Evolutionary conservation across 1,284 basidiomycete genomes (phyloP), one percentile per base, ranked within the genome.

Genomic region (Microbotryum scabiosae): DNA sequence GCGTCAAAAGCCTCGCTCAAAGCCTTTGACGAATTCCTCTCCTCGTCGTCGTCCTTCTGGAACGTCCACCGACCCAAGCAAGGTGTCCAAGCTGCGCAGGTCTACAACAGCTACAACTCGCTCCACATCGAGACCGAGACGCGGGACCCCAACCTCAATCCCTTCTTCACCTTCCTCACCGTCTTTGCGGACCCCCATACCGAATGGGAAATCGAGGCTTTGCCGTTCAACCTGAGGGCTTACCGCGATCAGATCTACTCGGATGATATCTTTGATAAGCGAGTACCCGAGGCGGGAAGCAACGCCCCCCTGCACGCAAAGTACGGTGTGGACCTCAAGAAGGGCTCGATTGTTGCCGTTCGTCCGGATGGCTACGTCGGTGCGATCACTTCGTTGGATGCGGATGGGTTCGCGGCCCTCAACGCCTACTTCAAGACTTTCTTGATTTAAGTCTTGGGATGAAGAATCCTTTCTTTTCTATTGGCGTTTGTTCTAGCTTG

Each of bases 311-410:
- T 70, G 25, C 69, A 72, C 59, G 56, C 62, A 60, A 71, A 72
- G 60, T 72, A 69, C 56, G 72, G 70, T 23, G 57, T 71, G 47
- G 65, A 66, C 50, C 56, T 69, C 58, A 60, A 56, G 16, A 59
- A 63, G 32, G 72, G 72, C 12, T 64, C 65, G 18, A 70, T 73
- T 54, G 63, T 73, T 49, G 68, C 67, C 32, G 71, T 73, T 26
- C 63, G 72, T 44, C 72, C 72, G 9, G 72, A 73, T 57, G 71
- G 69, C 26, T 72, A 72, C 65, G 70, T 73, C 51, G 72, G 72
- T 14, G 66, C 65, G 5, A 60, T 67, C 28, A 64, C 66, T 8
- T 46, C 53, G 9, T 56, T 73, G 45, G 57, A 58, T 26, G 53
- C 67, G 55, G 58, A 62, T 25, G 70, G 70, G 9, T 70, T 67